A percentile compares a stretch with the other conserved stretches of the same genome.
Conservation (phyloP, 75 land plant species). For the Sequoia sempervirens region DNA sequence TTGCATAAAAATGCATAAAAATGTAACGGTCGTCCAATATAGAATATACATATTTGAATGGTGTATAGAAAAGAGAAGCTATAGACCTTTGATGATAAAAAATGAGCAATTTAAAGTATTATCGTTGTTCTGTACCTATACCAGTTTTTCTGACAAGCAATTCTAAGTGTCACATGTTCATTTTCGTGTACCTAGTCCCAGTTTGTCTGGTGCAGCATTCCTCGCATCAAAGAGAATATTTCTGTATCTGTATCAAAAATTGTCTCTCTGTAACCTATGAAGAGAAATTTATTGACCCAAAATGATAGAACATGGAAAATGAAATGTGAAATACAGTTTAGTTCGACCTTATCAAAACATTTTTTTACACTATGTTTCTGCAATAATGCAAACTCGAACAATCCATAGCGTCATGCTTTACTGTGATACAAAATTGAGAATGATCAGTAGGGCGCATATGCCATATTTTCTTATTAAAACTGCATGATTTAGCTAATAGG, state of each 20-base stretch:
- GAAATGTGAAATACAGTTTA: neutral
- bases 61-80: neutral
- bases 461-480: no score
- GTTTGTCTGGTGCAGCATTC: neutral
- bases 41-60: neutral
- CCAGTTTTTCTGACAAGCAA: neutral
- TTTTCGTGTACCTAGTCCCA: neutral
- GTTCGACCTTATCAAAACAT: neutral
- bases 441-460: no score
- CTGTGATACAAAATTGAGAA: neutral
- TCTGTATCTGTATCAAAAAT: neutral
- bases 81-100: neutral
- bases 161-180: neutral
- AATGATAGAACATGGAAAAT: neutral
- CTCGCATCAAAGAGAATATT: neutral
- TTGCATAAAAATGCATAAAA: neutral
- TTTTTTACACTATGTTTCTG: neutral
- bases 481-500: no score
- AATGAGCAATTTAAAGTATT: neutral
- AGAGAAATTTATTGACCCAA: neutral
- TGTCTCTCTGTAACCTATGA: neutral
- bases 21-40: neutral
- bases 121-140: no score
- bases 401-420: neutral
- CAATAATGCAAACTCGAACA: neutral